These are phyloP conservation scores for Phytophthora fragariaefolia DNA, from an alignment of 352 stramenopile species.

Conservation along the genomic window DNA sequence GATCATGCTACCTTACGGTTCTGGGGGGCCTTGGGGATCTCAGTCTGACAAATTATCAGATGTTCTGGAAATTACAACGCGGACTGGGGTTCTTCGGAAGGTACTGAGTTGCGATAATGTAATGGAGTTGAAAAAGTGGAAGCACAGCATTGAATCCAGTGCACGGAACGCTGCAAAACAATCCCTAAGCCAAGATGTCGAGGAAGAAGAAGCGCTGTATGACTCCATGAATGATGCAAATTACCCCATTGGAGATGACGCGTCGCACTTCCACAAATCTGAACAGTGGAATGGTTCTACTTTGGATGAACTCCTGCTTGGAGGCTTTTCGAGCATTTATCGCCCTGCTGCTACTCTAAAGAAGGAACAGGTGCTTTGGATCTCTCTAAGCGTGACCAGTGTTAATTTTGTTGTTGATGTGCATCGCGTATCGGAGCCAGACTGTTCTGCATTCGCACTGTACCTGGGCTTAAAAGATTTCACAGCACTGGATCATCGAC, in stretches of 20 bases:
- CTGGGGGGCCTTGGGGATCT: constrained; percentile 55
- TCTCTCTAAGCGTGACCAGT: constrained; percentile 73
- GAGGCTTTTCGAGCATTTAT: constrained; percentile 80
- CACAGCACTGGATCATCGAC: constrained; percentile 70
- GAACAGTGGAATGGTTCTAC: constrained; percentile 34
- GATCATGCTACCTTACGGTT: constrained; percentile 62
- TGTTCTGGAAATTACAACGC: constrained; percentile 70
- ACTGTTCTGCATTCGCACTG: constrained; percentile 67
- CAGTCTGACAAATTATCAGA: constrained; percentile 31
- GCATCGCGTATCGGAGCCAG: constrained; percentile 66
- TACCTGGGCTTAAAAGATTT: constrained; percentile 67
- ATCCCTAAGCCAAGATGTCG: constrained; percentile 27
- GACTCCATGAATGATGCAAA: constrained; percentile 33
- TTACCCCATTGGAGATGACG: constrained; percentile 21
- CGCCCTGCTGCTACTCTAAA: constrained; percentile 51
- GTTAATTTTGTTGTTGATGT: constrained; percentile 70
- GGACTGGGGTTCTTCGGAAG: constrained; percentile 54
- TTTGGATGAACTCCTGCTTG: constrained; percentile 62
- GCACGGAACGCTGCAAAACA: constrained; percentile 49
- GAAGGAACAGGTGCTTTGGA: constrained; percentile 67
- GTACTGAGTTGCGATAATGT: constrained; percentile 69
- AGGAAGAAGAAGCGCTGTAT: constrained; percentile 47
- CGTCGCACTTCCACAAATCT: constrained; percentile 4
- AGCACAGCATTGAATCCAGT: constrained; percentile 67
- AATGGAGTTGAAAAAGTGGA: constrained; percentile 77